These are phyloP conservation scores for Aquilaria sinensis DNA, from an alignment of 345 rosid genomes.

Conservation along the genomic window DNA sequence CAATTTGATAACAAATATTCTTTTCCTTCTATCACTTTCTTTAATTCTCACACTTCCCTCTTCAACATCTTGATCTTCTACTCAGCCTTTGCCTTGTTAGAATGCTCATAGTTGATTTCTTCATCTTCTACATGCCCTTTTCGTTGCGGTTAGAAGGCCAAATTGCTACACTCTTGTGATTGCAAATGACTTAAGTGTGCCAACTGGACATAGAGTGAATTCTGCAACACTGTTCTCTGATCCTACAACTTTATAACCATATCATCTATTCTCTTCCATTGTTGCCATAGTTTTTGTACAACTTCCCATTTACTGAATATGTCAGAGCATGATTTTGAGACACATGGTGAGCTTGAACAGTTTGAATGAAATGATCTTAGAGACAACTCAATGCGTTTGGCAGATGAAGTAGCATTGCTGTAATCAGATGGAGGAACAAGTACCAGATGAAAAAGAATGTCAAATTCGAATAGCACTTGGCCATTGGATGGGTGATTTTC, in stretches of 20 bases:
- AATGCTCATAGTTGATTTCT: conserved; percentile 30
- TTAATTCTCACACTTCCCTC: conserved; percentile 76
- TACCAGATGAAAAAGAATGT: conserved; percentile 61
- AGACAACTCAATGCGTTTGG: conserved; percentile 72
- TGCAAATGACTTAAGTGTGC: conserved; percentile 67
- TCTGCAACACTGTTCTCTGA: conserved; percentile 69
- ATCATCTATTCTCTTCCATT: conserved; percentile 88
- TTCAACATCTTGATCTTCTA: conserved; percentile 70
- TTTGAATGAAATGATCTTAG: conserved; percentile 69
- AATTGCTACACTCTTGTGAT: conserved; percentile 36
- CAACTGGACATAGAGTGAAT: conserved; percentile 53
- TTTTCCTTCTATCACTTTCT: conserved; percentile 89
- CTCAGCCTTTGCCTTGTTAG: conserved; percentile 44
- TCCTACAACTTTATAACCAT: conserved; percentile 98
- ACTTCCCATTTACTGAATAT: conserved; percentile 86
- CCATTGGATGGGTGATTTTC: conserved; percentile 37
- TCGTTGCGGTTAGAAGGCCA: conserved; percentile 53
- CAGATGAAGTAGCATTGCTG: conserved; percentile 67
- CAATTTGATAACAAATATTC: conserved; percentile 70
- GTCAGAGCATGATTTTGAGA: conserved; percentile 93
- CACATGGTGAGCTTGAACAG: conserved; percentile 93
- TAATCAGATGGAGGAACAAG: conserved; percentile 56
- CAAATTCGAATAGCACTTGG: conserved; percentile 43
- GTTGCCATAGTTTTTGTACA: conserved; percentile 89
- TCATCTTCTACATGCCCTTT: conserved; percentile 44